Evolutionary conservation across 2,329 filamentous ascomycete species (phyloP), one percentile per base, ranked within the genome.

Genomic region (Botrytis fabae): DNA sequence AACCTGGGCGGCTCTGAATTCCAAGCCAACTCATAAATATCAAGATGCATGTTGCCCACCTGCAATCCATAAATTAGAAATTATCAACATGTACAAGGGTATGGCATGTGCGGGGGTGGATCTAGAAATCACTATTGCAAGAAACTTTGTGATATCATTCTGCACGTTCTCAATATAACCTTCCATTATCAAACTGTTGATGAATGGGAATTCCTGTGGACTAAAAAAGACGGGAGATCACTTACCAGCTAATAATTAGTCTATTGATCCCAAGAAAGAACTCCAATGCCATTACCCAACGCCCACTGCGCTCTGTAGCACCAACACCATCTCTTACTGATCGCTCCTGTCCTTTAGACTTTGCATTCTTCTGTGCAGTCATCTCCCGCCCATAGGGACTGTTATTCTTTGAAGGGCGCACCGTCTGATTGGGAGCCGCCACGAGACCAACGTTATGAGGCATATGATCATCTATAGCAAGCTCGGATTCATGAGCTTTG

Each of bases 241-340:
- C 70, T 61, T 69, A 72, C 76, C 77, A 80, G 61, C 88, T 87
- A 20, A 89, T 78, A 1, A 92, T 75, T 9, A 97, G 85, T 77
- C 87, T 88, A 75, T 88, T 89, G 73, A 97, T 94, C 68, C 92
- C 92, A 73, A 91, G 85, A 71, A 97, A 84, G 78, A 97, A 96
- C 70, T 93, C 92, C 75, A 90, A 86, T 20, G 86, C 93, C 83
- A 92, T 90, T 74, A 91, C 86, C 92, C 93, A 95, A 74, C 95
- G 87, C 7, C 91, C 91, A 77, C 92, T 92, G 71, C 93, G 87
- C 80, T 96, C 93, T 22, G 92, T 86, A 10, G 94, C 90, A 7
- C 94, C 95, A 25, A 97, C 90, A 0, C 94, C 94, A 66, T 90
- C 88, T 65, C 86, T 83, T 16, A 85, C 75, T 9, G 79, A 70